Base-by-base conservation (phyloP, 441 rosid species). In the Eugenia klotzschiana region DNA sequence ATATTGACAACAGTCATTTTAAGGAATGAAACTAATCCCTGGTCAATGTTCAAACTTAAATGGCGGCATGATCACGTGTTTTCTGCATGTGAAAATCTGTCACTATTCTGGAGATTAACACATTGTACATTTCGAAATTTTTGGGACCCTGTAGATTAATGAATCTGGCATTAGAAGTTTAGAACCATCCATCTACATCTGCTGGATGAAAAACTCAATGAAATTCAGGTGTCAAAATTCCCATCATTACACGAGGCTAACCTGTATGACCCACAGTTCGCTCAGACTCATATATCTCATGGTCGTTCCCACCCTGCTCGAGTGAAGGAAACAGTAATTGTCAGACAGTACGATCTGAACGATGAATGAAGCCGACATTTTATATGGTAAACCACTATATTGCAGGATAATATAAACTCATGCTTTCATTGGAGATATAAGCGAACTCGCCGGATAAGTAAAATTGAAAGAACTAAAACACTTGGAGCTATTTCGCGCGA, bases 271-370 rank as follows among this genome's bases (percentile, higher is more conserved):
- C 99, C 69, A 91, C 87, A 37, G 99, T 96, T 88, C 87, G 90
- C 80, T 93, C 93, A 16, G 99, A 96, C 87, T 93, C 97, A 83
- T 85, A 97, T 52, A 97, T 97, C 88, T 97, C 99, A 82, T 94
- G 87, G 88, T 97, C 99, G n/a, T 95, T 97, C 81, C 99, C 99
- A 84, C 98, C 99, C 98, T 97, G 91, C 29, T 84, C 73, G 90
- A 52, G 83, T 83, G 64, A 84, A 80, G 56, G 82, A 18, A 51
- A 33, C 83, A 33, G 43, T 33, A 64, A 18, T 33, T 64, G 74
- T 64, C 80, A 81, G 81, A 50, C 29, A 43, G 69, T 58, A 49
- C 15, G 7, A 46, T 84, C 85, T 49, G 37, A 37, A 74, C 69
- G 81, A 55, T 82, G 84, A 43, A 80, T 56, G 41, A 52, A 43